Percentiles rank a stretch among this genome's conserved stretches.
Evolutionary conservation across 805 yeast species (phyloP).

Genomic region (Yarrowia bubula): DNA sequence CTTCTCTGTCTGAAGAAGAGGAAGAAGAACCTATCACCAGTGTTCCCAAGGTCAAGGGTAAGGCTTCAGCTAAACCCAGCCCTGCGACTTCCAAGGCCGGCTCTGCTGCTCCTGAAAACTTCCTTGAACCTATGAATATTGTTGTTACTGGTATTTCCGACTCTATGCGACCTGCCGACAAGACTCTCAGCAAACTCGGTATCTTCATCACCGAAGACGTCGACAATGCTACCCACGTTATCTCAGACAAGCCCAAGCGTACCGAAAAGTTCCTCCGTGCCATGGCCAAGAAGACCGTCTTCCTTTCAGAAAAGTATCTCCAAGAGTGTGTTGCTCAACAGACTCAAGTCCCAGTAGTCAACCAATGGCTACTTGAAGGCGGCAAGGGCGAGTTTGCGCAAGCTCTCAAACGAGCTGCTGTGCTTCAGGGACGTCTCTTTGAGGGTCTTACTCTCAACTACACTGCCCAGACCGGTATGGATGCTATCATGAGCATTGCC

Average conservation of each 20-base stretch:
- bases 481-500: constrained; percentile 55
- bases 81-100: constrained; percentile 6
- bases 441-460: constrained; percentile 51
- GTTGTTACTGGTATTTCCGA: constrained; percentile 30
- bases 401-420: constrained; percentile 31
- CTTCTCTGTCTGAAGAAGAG: background rate
- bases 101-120: background rate
- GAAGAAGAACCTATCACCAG: background rate
- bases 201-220: constrained; percentile 48
- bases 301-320: constrained; percentile 32
- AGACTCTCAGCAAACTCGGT: constrained; percentile 48
- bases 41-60: background rate
- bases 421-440: constrained; percentile 44
- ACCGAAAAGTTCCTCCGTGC: constrained; percentile 84
- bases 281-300: constrained; percentile 48
- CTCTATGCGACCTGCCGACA: constrained; percentile 17
- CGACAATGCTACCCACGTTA: constrained; percentile 45
- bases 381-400: constrained; percentile 27
- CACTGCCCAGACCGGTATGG: constrained; percentile 62
- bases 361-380: constrained; percentile 31
- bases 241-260: constrained; percentile 79
- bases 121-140: constrained; percentile 25
- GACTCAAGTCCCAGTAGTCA: constrained; percentile 33
- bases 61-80: background rate
- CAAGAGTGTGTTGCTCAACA: constrained; percentile 29